Conservation (phyloP, 1,284 basidiomycete genomes). For the Ustilago loliicola region DNA sequence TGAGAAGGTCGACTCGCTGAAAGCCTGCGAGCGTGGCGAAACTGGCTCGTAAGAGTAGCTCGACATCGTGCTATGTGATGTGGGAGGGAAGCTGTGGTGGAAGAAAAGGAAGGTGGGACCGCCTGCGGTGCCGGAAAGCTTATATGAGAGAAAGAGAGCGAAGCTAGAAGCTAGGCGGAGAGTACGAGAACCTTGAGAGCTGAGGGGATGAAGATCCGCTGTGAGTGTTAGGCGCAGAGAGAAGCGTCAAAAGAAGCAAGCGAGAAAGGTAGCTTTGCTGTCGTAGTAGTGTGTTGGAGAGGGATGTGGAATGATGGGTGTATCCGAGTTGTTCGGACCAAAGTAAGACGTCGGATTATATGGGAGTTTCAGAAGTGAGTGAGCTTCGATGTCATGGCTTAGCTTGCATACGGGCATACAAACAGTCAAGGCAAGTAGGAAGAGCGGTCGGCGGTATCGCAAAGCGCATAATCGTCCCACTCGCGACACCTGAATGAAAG, state of each 20-base stretch:
- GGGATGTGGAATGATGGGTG: background rate
- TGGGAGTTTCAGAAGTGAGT: constrained; percentile 18
- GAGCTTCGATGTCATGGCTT: constrained; percentile 23
- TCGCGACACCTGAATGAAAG: background rate
- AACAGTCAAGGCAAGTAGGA: background rate
- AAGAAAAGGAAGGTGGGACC: constrained; percentile 9
- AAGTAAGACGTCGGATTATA: constrained; percentile 22
- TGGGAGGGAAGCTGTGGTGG: background rate
- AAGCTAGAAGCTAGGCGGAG: background rate
- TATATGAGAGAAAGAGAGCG: constrained; percentile 14
- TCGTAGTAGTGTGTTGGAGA: background rate
- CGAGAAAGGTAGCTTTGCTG: background rate
- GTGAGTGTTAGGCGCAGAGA: background rate
- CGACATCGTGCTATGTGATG: constrained; percentile 20
- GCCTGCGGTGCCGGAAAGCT: constrained; percentile 19
- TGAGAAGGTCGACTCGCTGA: constrained; percentile 36
- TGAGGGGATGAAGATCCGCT: too few relatives aligned
- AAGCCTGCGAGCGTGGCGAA: constrained; percentile 38
- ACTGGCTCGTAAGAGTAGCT: constrained; percentile 39
- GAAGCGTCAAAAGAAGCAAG: background rate
- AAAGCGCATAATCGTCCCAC: constrained; percentile 9
- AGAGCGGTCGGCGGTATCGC: constrained; percentile 17
- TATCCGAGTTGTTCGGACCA: background rate
- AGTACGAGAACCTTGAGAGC: background rate
- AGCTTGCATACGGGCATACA: constrained; percentile 6